Conservation (phyloP, 495 filamentous ascomycete species). For the Mytilinidion resinicola region DNA sequence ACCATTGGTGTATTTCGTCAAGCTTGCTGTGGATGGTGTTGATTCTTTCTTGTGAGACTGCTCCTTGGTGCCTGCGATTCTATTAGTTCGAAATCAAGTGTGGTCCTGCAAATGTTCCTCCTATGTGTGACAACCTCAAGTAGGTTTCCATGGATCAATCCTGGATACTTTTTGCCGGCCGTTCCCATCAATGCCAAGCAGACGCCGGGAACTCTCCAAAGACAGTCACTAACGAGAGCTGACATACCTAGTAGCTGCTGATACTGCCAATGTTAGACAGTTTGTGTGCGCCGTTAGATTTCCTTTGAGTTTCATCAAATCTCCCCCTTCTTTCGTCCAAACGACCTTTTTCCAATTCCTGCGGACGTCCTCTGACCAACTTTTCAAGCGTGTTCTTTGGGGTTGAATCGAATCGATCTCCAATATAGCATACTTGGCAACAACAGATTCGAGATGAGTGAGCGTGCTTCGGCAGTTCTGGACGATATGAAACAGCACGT, state of each 20-base stretch:
- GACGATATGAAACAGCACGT: not conserved
- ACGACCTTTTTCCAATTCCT: conserved; percentile 11
- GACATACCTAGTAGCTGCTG: conserved; percentile 2
- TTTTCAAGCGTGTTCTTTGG: not conserved
- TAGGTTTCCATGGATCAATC: too few relatives aligned
- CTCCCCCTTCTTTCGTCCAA: conserved; percentile 13
- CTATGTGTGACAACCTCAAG: too few relatives aligned
- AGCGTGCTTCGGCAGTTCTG: conserved; percentile 4
- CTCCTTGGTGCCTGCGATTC: conserved; percentile 1
- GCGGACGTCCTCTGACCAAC: conserved; percentile 4
- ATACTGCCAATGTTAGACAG: not conserved
- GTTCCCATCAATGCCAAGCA: too few relatives aligned
- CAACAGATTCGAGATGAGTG: conserved; percentile 2
- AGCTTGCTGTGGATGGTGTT: conserved; percentile 7
- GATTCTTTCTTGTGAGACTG: not conserved
- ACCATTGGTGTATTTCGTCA: conserved; percentile 13
- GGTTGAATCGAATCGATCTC: not conserved
- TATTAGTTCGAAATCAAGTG: not conserved
- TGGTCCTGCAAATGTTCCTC: not conserved
- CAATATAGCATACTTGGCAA: conserved; percentile 6
- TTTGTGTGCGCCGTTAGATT: conserved; percentile 9
- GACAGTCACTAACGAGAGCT: not conserved
- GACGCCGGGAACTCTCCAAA: not conserved
- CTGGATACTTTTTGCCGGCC: too few relatives aligned
- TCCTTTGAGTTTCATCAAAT: conserved; percentile 4